Conservation (phyloP, 108 stramenopile genomes). For the Craspedostauros australis region DNA sequence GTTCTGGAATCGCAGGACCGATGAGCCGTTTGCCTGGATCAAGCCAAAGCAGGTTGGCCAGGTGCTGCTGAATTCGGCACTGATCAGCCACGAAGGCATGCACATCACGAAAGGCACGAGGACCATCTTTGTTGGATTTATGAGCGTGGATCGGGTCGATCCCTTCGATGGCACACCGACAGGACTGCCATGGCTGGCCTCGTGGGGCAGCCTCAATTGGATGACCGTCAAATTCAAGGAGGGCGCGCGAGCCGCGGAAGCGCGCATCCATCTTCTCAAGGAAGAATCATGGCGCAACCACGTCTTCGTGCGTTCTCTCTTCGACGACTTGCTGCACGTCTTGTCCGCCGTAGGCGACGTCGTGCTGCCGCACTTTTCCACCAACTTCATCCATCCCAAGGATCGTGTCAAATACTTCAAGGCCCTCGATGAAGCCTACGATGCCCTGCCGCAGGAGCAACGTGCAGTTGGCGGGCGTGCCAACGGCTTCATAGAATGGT, state of each 20-base stretch:
- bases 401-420: slow-evolving; percentile 9
- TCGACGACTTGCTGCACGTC: slow-evolving; percentile 3
- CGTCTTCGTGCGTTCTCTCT: slow-evolving; percentile 2
- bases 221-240: slow-evolving; percentile 33
- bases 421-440: slow-evolving; percentile 22
- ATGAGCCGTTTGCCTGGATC: slow-evolving; percentile 29
- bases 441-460: too few relatives aligned
- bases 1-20: slow-evolving; percentile 27
- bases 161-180: slow-evolving; percentile 29
- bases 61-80: slow-evolving; percentile 32
- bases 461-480: background rate
- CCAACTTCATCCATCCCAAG: background rate
- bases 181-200: slow-evolving; percentile 40
- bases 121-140: slow-evolving; percentile 61
- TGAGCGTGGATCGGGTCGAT: slow-evolving; percentile 52
- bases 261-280: slow-evolving; percentile 3
- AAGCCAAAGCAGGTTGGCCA: slow-evolving; percentile 39
- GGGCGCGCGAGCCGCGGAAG: slow-evolving; percentile 14
- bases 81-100: slow-evolving; percentile 50
- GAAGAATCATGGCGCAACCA: slow-evolving; percentile 2
- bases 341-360: slow-evolving; percentile 10
- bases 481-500: slow-evolving; percentile 16
- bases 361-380: slow-evolving; percentile 5
- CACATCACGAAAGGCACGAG: slow-evolving; percentile 46
- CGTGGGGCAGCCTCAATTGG: slow-evolving; percentile 50